These are phyloP conservation scores for Kurtzmaniella natalensis DNA, from an alignment of 1,139 yeast species.

Conservation along the genomic window DNA sequence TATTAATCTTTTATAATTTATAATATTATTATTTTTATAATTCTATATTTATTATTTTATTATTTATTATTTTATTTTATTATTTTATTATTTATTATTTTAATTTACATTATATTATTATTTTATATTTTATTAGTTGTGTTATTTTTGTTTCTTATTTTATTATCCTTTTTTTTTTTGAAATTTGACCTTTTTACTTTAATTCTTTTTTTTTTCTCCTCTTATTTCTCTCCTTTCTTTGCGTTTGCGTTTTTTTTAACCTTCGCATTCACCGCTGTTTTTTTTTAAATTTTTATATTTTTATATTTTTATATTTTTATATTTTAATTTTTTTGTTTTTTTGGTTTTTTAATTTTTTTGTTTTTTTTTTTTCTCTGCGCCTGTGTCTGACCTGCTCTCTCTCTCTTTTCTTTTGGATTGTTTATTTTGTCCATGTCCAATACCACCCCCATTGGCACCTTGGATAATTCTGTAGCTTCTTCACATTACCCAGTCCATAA, in stretches of 20 bases:
- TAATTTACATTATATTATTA: no score
- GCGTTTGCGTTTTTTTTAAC: background rate
- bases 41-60: no score
- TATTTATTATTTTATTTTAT: no score
- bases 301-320: no score
- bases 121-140: no score
- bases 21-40: no score
- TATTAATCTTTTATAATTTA: no score
- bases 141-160: background rate
- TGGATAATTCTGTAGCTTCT: background rate
- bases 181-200: background rate
- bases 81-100: no score
- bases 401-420: constrained; percentile 1
- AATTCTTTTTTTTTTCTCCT: background rate
- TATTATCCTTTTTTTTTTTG: background rate
- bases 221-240: background rate
- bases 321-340: no score
- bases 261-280: background rate
- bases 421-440: constrained; percentile 3
- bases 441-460: constrained; percentile 2
- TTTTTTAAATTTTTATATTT: no score
- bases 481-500: no score
- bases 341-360: no score
- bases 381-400: constrained; percentile 1
- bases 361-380: background rate